Base-by-base conservation (phyloP, 768 basidiomycete species). In the Termitomyces sp. region DNA sequence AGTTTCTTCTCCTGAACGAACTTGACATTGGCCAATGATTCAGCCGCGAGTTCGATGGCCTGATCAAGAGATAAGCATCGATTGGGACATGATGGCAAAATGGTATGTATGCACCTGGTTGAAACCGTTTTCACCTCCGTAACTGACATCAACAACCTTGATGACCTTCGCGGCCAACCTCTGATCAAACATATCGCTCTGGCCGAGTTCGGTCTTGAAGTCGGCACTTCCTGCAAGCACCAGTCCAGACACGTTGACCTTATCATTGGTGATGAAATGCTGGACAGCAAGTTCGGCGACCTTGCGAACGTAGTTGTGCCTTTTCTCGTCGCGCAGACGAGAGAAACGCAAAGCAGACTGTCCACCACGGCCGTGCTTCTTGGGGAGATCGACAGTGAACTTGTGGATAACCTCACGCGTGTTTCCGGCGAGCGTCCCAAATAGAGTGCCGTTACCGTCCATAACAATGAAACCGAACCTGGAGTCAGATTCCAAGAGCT, bases 341-440 rank as follows among this genome's bases (percentile, higher is more conserved):
- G 96, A 93, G 86, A 99, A 99, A 90, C 97, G 97, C 47, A 98
- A 84, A 28, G 97, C 97, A 57, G 97, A 98, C 75, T 99, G 97
- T 74, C 97, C 97, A 85, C 97, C 97, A 81, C 97, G 95, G 63
- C 96, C 96, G 74, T 98, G 97, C 80, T 99, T 99, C 81, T 99
- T 99, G 46, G 97, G 97, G 10, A 98, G 83, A 75, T 98, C 97
- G 71, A 99, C 97, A 20, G 93, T 93, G 79, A 98, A 98, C 75
- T 98, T 98, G 79, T 99, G 97, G 58, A 96, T 81, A 55, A 99
- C 86, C 65, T 98, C 95, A 63, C 97, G 93, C 20, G 97, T 96
- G 75, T 98, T 98, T 50, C 97, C 97, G 0, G 96, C 86, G 57
- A 99, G 85, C 4, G 90, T 91, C 59, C 97, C 97, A 67, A 98